Evolutionary conservation across 306 rosid genomes (phyloP), one percentile per base, ranked within the genome.

Genomic region (Hippophae rhamnoides): DNA sequence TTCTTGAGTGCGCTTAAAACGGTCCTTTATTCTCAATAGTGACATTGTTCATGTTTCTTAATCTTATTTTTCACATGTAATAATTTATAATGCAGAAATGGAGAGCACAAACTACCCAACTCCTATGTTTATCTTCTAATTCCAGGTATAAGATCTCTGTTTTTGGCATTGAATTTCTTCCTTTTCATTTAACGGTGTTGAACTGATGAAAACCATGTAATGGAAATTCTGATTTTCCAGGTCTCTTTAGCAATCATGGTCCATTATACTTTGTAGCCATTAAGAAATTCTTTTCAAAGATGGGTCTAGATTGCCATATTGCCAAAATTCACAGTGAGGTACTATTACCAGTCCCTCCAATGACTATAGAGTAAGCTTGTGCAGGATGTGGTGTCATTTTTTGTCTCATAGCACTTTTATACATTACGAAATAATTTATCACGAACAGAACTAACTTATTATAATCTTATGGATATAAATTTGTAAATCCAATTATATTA

Each of bases 291-390:
- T 84, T 90, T 72, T 90, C 95, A 5, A 87, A 81, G 82, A 82
- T 87, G 95, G 95, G 97, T 70, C 71, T 86, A 69, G 81, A 84
- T 64, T 84, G 94, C 77, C 90, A 82, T 65, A 82, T 90, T 67
- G 94, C 97, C 44, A 87, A 82, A 78, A 84, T 90, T 69, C 87
- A 87, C 42, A 87, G 94, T 26, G 90, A 87, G 94, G 97, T 82
- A 70, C 67, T 42, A 43, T 48, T 69, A 57, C 41, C 50, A 50
- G 5, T 31, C 13, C 52, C 52, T 18, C 23, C 18, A 56, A 38
- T 52, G n/a, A 47, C 42, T 11, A 8, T 57, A 54, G 23, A 44
- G 56, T 60, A 27, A 55, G 47, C 14, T 49, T 27, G 27, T 46
- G 52, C 60, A 42, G 6, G n/a, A 58, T 43, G 12, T 55, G 50